Base-by-base conservation (phyloP, 768 basidiomycete genomes). In the Suillus hirtellus region DNA sequence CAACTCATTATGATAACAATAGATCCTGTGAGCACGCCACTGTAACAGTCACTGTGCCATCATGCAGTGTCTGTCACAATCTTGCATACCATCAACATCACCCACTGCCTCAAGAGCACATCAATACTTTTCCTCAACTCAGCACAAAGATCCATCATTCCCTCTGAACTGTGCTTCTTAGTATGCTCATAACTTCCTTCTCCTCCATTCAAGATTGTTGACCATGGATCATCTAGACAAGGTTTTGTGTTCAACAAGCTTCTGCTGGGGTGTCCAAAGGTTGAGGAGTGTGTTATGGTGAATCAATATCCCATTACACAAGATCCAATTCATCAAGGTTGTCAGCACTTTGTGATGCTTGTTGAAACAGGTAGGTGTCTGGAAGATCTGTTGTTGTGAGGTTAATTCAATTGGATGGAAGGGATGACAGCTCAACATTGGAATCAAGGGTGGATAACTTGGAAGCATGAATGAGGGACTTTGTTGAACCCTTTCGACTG, bases 281-380 rank as follows among this genome's bases (percentile, higher is more conserved):
- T 38, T 17, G 19, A n/a, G 62, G 62, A 46, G 58, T 21, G 12
- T 47, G 19, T 43, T 63, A 63, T 15, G 62, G 62, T 21, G 62
- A 58, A 58, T 44, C n/a, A 40, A 14, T 0, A 34, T 63, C 62
- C 62, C 46, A 63, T 49, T 59, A 44, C 1, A 14, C 11, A 12
- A 60, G 42, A n/a, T 60, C 34, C 17, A 44, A 63, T 60, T 63
- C 46, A 7, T 63, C 43, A 12, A 63, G 34, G 27, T 40, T 38
- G 43, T 63, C 43, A 24, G 59, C 42, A 21, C 61, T 59, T 21
- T 59, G 42, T 38, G 35, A 58, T 24, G 56, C 54, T 46, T 63
- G 17, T 37, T 46, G 42, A 21, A 59, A 63, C 11, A 59, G 62
- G 42, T 56, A 56, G n/a, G 38, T 44, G 56, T 63, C 44, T 34